Percentiles rank a stretch among this genome's conserved stretches.
These are phyloP conservation scores for Aspergillus sclerotiicarbonarius DNA, from an alignment of 495 filamentous ascomycete genomes.

Conservation along the genomic window DNA sequence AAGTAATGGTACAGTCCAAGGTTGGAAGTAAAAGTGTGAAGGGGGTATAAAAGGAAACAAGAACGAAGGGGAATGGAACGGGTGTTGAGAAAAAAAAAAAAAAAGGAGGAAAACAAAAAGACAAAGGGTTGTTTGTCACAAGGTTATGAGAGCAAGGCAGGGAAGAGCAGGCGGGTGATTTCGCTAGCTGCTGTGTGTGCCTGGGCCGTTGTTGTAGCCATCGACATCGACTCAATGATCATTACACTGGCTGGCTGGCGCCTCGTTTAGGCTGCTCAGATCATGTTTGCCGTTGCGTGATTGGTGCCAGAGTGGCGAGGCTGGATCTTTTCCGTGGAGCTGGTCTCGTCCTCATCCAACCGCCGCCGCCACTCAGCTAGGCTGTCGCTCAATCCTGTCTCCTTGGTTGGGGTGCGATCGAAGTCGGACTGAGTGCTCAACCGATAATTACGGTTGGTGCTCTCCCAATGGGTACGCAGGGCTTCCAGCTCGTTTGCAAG, in stretches of 20 bases:
- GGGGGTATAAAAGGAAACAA: slow-evolving; percentile 28
- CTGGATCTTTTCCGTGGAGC: slow-evolving; percentile 29
- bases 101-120: slow-evolving; percentile 16
- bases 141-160: slow-evolving; percentile 7
- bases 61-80: slow-evolving; percentile 3
- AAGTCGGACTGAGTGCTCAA: slow-evolving; percentile 83
- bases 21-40: slow-evolving; percentile 8
- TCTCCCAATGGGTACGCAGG: slow-evolving; percentile 88
- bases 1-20: slow-evolving; percentile 33
- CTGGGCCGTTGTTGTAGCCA: background rate
- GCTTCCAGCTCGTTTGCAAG: slow-evolving; percentile 89
- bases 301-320: slow-evolving; percentile 24
- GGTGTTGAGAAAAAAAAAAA: slow-evolving; percentile 32
- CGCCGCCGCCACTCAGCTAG: slow-evolving; percentile 73
- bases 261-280: slow-evolving; percentile 24
- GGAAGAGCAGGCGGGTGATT: slow-evolving; percentile 18
- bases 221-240: background rate
- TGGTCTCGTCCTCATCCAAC: slow-evolving; percentile 61
- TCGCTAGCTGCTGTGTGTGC: background rate
- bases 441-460: slow-evolving; percentile 90
- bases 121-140: slow-evolving; percentile 17
- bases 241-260: background rate
- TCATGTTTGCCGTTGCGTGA: slow-evolving; percentile 34
- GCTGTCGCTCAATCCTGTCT: slow-evolving; percentile 60
- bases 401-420: slow-evolving; percentile 62